Conservation (phyloP, 352 stramenopile species). For the Phytophthora pisi region DNA sequence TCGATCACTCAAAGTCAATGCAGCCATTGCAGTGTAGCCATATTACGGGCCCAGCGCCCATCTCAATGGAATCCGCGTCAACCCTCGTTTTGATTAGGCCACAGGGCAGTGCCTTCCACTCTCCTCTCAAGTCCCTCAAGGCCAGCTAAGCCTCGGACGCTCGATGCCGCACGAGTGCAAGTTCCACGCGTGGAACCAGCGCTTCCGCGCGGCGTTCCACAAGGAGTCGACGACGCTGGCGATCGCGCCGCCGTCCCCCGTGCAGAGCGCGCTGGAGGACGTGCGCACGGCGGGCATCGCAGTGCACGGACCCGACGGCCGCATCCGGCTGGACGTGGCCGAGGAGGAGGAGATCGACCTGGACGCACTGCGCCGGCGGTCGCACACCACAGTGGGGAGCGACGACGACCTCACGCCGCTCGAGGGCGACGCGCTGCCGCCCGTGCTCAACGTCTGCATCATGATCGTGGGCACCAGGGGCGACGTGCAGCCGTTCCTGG, state of each 20-base stretch:
- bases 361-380: constrained; percentile 21
- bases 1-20: not conserved
- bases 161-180: constrained; percentile 31
- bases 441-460: constrained; percentile 64
- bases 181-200: constrained; percentile 38
- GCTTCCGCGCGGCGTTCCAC: constrained; percentile 24
- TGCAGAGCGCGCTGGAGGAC: constrained; percentile 22
- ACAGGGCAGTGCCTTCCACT: not conserved
- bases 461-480: constrained; percentile 82
- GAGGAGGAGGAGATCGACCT: constrained; percentile 42
- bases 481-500: constrained; percentile 74
- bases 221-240: constrained; percentile 18
- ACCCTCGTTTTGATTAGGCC: constrained; percentile 5
- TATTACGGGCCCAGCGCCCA: not conserved
- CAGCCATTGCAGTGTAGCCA: not conserved
- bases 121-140: no score
- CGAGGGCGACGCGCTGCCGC: constrained; percentile 2
- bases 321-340: constrained; percentile 33
- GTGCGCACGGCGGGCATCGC: constrained; percentile 35
- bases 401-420: constrained; percentile 15
- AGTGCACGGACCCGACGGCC: constrained; percentile 32
- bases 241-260: not conserved
- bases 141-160: not conserved
- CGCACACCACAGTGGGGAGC: constrained; percentile 11
- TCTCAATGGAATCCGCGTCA: constrained; percentile 5